phyloP scores from a whole-genome alignment of 345 rosid species.

The Populus alba region DNA sequence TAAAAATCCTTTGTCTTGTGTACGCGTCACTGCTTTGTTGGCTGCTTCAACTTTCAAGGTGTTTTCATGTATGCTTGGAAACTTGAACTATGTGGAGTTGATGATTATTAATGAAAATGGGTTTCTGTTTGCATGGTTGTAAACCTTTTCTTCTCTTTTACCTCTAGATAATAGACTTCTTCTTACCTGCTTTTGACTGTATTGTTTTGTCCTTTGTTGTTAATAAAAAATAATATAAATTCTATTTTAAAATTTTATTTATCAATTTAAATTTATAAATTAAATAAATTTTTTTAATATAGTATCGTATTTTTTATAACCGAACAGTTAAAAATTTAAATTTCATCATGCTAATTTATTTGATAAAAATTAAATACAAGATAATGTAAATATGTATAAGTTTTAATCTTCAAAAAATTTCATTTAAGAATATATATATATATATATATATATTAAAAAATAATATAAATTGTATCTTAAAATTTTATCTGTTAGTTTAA shows the following conservation, averaged over 20 bases:
- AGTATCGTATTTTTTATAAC: rapidly evolving
- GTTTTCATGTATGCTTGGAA: no score
- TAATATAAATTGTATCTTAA: no score
- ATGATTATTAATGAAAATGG: background rate
- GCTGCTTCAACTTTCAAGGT: background rate
- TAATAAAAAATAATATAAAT: no score
- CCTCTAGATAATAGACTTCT: background rate
- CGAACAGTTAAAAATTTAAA: rapidly evolving
- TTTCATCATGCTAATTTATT: rapidly evolving
- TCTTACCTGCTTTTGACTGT: background rate
- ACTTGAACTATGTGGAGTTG: no score
- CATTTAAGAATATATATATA: rapidly evolving
- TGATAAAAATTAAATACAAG: no score
- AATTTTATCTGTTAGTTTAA: rapidly evolving
- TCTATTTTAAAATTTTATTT: no score
- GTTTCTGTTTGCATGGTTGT: background rate
- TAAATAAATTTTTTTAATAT: no score
- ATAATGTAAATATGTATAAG: rapidly evolving
- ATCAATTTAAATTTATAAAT: no score
- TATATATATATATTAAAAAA: no score
- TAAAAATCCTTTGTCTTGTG: background rate
- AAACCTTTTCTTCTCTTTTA: background rate
- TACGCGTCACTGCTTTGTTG: background rate
- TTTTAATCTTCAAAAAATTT: no score
- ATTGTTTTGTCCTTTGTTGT: background rate